phyloP scores from a whole-genome alignment of 2,329 filamentous ascomycete genomes.

The Orbilia quercus region DNA sequence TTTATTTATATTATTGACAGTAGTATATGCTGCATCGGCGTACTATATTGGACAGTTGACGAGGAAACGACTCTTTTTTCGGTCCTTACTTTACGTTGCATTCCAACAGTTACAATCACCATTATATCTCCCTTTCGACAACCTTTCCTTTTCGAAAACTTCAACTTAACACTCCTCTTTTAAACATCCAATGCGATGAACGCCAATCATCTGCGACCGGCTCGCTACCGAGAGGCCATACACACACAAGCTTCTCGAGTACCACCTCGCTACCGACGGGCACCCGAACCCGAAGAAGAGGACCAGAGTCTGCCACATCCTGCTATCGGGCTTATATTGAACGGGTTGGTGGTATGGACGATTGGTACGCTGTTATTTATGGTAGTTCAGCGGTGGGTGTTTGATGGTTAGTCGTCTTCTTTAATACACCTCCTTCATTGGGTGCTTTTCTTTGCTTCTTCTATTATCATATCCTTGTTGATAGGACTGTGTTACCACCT shows the following conservation, averaged over 20 bases:
- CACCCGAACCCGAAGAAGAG: conserved; percentile 7
- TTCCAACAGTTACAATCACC: too few species aligned
- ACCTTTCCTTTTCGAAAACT: too few species aligned
- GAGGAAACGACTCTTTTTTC: too few species aligned
- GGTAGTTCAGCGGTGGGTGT: conserved; percentile 12
- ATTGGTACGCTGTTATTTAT: conserved; percentile 28
- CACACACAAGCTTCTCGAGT: conserved; percentile 6
- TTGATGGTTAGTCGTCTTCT: conserved; percentile 13
- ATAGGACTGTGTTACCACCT: conserved; percentile 20
- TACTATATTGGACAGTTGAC: too few species aligned
- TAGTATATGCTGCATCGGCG: too few species aligned
- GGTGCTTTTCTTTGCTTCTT: conserved; percentile 22
- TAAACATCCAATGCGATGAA: conserved; percentile 27
- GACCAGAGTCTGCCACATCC: not conserved
- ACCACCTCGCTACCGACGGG: conserved; percentile 20
- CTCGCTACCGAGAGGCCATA: conserved; percentile 18
- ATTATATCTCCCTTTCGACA: too few species aligned
- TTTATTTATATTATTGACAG: too few species aligned
- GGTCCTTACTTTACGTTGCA: too few species aligned
- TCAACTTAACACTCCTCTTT: too few species aligned
- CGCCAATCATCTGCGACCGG: conserved; percentile 22
- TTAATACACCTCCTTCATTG: too few species aligned
- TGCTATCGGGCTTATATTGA: conserved; percentile 4
- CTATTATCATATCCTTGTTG: conserved; percentile 8
- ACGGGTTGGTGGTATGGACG: conserved; percentile 11